These are phyloP conservation scores for Pythium coloratum DNA, from an alignment of 352 stramenopile genomes.

Conservation along the genomic window DNA sequence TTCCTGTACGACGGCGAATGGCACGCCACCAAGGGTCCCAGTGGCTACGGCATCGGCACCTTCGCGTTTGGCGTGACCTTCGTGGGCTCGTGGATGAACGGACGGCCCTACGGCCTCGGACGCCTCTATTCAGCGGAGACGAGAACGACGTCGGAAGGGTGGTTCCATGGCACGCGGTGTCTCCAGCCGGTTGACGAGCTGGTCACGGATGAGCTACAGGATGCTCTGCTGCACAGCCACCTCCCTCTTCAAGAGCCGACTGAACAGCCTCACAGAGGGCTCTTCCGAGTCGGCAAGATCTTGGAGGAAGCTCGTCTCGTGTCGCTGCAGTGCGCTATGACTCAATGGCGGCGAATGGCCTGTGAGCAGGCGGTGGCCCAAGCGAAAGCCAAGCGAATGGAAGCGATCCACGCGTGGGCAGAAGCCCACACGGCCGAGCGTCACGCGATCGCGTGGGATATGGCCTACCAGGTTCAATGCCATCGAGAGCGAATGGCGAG, in stretches of 20 bases:
- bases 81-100: slow-evolving; percentile 35
- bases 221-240: not conserved
- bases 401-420: slow-evolving; percentile 20
- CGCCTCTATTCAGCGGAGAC: slow-evolving; percentile 25
- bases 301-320: slow-evolving; percentile 29
- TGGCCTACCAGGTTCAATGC: slow-evolving; percentile 19
- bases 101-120: slow-evolving; percentile 41
- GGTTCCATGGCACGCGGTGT: slow-evolving; percentile 50
- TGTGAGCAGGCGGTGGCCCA: slow-evolving; percentile 25
- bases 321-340: slow-evolving; percentile 21
- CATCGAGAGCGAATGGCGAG: slow-evolving; percentile 17
- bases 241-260: slow-evolving; percentile 17
- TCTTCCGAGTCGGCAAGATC: slow-evolving; percentile 29
- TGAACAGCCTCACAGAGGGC: slow-evolving; percentile 32
- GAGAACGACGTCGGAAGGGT: slow-evolving; percentile 28
- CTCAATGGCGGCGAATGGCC: slow-evolving; percentile 27
- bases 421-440: slow-evolving; percentile 30
- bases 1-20: slow-evolving; percentile 53
- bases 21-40: slow-evolving; percentile 8
- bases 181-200: slow-evolving; percentile 17
- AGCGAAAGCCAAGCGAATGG: slow-evolving; percentile 14
- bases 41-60: slow-evolving; percentile 43
- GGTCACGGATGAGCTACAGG: not conserved
- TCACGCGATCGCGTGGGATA: slow-evolving; percentile 33
- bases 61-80: slow-evolving; percentile 49